Percentiles rank a stretch among this genome's conserved stretches.
These are phyloP conservation scores for Coelastrella sp. DNA, from an alignment of 139 green algal species.

Conservation along the genomic window DNA sequence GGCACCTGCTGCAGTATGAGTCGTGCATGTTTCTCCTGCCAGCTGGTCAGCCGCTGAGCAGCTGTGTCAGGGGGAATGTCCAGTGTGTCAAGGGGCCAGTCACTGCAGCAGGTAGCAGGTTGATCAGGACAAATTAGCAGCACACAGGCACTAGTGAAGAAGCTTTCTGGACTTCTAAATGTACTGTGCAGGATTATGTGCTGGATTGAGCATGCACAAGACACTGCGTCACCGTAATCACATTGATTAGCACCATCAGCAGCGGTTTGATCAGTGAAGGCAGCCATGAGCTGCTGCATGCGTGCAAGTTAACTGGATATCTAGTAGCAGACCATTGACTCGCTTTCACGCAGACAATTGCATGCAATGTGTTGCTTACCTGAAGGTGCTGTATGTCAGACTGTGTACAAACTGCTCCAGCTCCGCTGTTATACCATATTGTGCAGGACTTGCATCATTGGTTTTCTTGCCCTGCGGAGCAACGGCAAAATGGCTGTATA, in stretches of 20 bases:
- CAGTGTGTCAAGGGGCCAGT: conserved; percentile 61
- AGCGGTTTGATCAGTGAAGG: too few relatives aligned
- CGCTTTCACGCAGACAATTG: too few relatives aligned
- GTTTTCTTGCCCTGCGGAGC: neutral
- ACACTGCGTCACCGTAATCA: too few relatives aligned
- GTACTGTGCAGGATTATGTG: too few relatives aligned
- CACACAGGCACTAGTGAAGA: too few relatives aligned
- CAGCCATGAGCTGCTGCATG: too few relatives aligned
- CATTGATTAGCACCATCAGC: too few relatives aligned
- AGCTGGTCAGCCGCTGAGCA: conserved; percentile 62
- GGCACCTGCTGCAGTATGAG: conserved; percentile 71
- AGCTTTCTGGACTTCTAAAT: neutral
- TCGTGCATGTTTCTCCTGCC: conserved; percentile 81
- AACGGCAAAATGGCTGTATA: too few relatives aligned
- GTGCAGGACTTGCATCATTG: conserved; percentile 45
- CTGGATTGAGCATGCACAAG: too few relatives aligned
- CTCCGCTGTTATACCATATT: conserved; percentile 65
- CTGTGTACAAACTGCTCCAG: conserved; percentile 66
- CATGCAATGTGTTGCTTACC: neutral
- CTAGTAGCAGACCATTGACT: too few relatives aligned
- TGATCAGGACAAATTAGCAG: neutral
- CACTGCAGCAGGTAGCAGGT: conserved; percentile 31
- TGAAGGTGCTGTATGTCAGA: conserved; percentile 73
- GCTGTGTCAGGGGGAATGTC: neutral
- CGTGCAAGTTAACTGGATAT: too few relatives aligned